Evolutionary conservation across 345 rosid genomes (phyloP), one percentile per base, ranked within the genome.

Genomic region (Pistacia atlantica): DNA sequence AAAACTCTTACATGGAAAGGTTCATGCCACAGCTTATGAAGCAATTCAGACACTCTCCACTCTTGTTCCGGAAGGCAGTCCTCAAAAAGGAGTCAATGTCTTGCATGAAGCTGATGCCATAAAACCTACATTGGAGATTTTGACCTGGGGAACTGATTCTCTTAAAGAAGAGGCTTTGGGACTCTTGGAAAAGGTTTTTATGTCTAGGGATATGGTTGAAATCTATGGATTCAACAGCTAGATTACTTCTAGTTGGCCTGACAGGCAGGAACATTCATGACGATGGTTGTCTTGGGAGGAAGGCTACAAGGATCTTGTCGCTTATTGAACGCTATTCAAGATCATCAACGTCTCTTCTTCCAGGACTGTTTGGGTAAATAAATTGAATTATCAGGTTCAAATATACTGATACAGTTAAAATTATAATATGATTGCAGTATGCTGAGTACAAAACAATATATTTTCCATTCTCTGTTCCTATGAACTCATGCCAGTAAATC

Each of bases 31-130:
- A 33, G 94, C 90, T 67, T 77, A 80, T 49, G 91, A 88, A 83
- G 90, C 88, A 37, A 84, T 90, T 77, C 89, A 78, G 77, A 81
- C 94, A n/a, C 88, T 90, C 48, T 83, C 87, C 38, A 90, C 91
- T 0, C 68, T 90, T 76, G 82, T 90, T 75, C 84, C 74, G 55
- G 85, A 82, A 37, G 51, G 81, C 42, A 77, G 59, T 71, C 84
- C 79, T 3, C 76, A 73, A 55, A 77, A 84, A 86, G 91, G 90
- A 0, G 84, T 77, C 10, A 78, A 48, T 46, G 83, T 82, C 62
- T 79, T 90, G 85, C 87, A 87, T 33, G 87, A 87, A 25, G 87
- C 86, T 16, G 76, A 83, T 48, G 94, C 89, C 54, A 82, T 90
- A 79, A 76, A 66, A 65, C 89, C 88, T 12, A 58, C 80, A 49